phyloP scores from a whole-genome alignment of 176 grass and related monocot genomes.

The Rhynchospora breviuscula region DNA sequence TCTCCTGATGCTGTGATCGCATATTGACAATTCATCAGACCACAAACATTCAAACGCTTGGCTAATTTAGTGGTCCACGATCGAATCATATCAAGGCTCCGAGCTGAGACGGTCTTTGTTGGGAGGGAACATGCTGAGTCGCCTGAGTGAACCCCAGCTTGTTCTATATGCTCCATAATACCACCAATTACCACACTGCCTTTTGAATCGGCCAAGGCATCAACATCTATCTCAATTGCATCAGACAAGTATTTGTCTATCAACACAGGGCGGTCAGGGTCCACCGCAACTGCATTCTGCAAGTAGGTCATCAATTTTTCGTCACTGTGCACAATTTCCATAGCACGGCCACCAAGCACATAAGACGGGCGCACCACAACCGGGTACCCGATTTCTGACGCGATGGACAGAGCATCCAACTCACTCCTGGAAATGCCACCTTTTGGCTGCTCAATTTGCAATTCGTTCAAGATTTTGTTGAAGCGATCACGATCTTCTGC shows the following conservation, averaged over 20 bases:
- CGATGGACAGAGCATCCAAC: slow-evolving; percentile 76
- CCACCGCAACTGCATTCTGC: slow-evolving; percentile 92
- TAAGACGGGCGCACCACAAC: slow-evolving; percentile 95
- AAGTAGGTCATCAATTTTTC: slow-evolving; percentile 87
- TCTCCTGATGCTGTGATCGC: slow-evolving; percentile 82
- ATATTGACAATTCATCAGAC: slow-evolving; percentile 99
- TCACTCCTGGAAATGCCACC: slow-evolving; percentile 93
- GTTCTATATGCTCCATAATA: slow-evolving; percentile 99
- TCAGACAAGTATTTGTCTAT: slow-evolving; percentile 91
- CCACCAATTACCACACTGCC: slow-evolving; percentile 96
- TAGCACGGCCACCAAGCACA: slow-evolving; percentile 93
- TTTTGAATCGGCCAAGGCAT: slow-evolving; percentile 73
- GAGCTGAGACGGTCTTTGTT: slow-evolving; percentile 75
- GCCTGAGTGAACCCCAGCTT: slow-evolving; percentile 94
- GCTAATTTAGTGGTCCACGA: slow-evolving; percentile 84
- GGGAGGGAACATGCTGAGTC: slow-evolving; percentile 96
- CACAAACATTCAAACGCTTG: slow-evolving; percentile 72
- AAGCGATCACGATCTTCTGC: slow-evolving; percentile 94
- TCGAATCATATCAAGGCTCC: slow-evolving; percentile 68
- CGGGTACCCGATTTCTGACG: slow-evolving; percentile 81
- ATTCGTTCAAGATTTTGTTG: slow-evolving; percentile 88
- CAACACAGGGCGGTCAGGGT: slow-evolving; percentile 83
- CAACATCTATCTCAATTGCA: slow-evolving; percentile 96
- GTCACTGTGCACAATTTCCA: slow-evolving; percentile 97
- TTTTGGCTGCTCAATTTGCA: slow-evolving; percentile 86